phyloP scores from a whole-genome alignment of 768 basidiomycete genomes.

The Russula foetens region DNA sequence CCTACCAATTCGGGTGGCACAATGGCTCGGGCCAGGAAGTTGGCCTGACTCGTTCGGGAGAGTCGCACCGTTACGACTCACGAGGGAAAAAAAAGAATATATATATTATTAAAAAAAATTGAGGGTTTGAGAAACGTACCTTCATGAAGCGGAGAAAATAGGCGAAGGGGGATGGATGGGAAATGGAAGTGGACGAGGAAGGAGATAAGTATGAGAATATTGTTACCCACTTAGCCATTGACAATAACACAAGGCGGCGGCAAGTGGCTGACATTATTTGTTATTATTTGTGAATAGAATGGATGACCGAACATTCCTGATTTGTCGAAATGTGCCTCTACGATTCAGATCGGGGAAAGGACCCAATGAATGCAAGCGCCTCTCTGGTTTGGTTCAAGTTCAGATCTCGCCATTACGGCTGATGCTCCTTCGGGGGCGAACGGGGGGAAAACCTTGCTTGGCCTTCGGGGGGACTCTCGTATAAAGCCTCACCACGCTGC shows the following conservation, averaged over 20 bases:
- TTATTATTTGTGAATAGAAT: conserved; percentile 12
- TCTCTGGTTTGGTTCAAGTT: neutral
- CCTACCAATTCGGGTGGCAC: neutral
- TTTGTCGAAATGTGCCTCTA: conserved; percentile 5
- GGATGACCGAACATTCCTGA: conserved; percentile 8
- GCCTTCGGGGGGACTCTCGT: neutral
- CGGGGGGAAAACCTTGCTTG: neutral
- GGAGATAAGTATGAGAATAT: conserved; percentile 13
- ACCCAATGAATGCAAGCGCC: neutral
- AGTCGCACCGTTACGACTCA: conserved; percentile 4
- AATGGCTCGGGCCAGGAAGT: neutral
- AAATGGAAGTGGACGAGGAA: conserved; percentile 14
- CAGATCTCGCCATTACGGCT: conserved; percentile 20
- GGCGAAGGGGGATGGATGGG: conserved; percentile 12
- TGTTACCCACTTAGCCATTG: conserved; percentile 9
- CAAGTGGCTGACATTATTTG: conserved; percentile 19
- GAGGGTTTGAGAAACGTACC: neutral
- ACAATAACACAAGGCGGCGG: conserved; percentile 21
- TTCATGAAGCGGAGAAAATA: conserved; percentile 1
- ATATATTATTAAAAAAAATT: neutral
- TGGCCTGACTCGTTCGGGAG: conserved; percentile 6
- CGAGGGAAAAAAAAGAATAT: conserved; percentile 5
- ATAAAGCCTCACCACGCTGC: conserved; percentile 16
- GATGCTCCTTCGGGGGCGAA: conserved; percentile 8
- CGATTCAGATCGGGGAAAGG: conserved; percentile 18